phyloP scores from a whole-genome alignment of 2,329 filamentous ascomycete species.

The Lasiodiplodia sp. region DNA sequence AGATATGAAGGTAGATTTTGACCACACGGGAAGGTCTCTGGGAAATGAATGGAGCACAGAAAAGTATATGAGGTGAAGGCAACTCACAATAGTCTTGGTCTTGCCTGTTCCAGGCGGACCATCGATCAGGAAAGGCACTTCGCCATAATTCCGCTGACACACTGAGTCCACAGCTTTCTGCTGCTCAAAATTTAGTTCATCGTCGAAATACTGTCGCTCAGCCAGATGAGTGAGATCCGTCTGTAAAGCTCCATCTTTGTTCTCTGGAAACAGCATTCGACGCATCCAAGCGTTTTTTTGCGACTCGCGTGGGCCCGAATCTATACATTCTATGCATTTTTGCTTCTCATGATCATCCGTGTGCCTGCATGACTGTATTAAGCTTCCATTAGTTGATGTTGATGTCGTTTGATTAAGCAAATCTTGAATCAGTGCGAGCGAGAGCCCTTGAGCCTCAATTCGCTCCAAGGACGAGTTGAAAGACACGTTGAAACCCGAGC shows the following conservation, averaged over 20 bases:
- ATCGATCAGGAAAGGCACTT: constrained; percentile 56
- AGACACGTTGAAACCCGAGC: constrained; percentile 1
- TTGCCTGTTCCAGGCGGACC: constrained; percentile 62
- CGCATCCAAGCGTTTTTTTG: constrained; percentile 39
- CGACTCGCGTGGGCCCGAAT: neutral
- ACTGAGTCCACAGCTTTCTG: constrained; percentile 54
- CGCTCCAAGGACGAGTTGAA: neutral
- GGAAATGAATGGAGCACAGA: neutral
- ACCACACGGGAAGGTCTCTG: neutral
- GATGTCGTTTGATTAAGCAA: neutral
- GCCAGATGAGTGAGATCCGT: constrained; percentile 44
- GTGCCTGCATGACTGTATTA: neutral
- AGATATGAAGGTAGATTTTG: neutral
- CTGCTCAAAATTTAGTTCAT: constrained; percentile 57
- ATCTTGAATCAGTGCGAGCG: constrained; percentile 9
- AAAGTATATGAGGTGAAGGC: neutral
- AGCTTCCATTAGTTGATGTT: neutral
- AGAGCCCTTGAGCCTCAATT: constrained; percentile 9
- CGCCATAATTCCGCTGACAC: constrained; percentile 51
- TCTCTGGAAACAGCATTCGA: constrained; percentile 54
- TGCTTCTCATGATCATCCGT: no score
- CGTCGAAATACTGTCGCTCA: constrained; percentile 49
- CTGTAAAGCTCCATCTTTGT: constrained; percentile 49
- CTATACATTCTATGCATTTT: constrained; percentile 25
- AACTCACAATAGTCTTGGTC: constrained; percentile 56